Evolutionary conservation across 768 basidiomycete genomes (phyloP).

Genomic region (Mycena vitilis): DNA sequence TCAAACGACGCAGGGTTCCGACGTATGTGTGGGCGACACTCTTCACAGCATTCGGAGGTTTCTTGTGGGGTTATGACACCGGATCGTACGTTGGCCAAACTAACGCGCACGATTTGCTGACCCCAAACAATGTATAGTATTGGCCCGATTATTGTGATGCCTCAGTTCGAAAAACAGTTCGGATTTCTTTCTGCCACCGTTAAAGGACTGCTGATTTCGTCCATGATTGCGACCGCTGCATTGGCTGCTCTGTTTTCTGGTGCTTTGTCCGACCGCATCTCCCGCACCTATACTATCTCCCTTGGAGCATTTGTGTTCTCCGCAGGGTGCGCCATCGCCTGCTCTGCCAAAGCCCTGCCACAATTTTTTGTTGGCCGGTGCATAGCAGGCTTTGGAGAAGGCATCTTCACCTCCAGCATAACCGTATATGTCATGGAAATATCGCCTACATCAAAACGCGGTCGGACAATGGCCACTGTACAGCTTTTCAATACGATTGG

Average conservation of each 20-base stretch:
- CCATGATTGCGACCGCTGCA: conserved; percentile 55
- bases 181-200: conserved; percentile 48
- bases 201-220: conserved; percentile 58
- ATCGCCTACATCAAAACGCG: conserved; percentile 54
- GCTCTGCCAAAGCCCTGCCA: conserved; percentile 47
- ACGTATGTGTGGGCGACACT: conserved; percentile 45
- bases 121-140: conserved; percentile 19
- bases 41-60: conserved; percentile 47
- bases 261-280: conserved; percentile 57
- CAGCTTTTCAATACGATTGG: conserved; percentile 59
- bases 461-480: conserved; percentile 51
- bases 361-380: conserved; percentile 58
- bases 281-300: conserved; percentile 58
- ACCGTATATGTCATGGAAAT: conserved; percentile 49
- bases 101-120: background rate
- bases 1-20: conserved; percentile 13
- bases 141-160: conserved; percentile 61
- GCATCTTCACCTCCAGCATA: conserved; percentile 53
- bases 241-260: conserved; percentile 55
- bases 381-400: conserved; percentile 59
- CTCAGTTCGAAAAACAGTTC: conserved; percentile 54
- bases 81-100: conserved; percentile 34
- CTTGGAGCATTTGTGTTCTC: conserved; percentile 55
- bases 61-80: conserved; percentile 51
- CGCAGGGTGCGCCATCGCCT: conserved; percentile 53